Base-by-base conservation (phyloP, 257 asterid species). In the Lycium ferocissimum region DNA sequence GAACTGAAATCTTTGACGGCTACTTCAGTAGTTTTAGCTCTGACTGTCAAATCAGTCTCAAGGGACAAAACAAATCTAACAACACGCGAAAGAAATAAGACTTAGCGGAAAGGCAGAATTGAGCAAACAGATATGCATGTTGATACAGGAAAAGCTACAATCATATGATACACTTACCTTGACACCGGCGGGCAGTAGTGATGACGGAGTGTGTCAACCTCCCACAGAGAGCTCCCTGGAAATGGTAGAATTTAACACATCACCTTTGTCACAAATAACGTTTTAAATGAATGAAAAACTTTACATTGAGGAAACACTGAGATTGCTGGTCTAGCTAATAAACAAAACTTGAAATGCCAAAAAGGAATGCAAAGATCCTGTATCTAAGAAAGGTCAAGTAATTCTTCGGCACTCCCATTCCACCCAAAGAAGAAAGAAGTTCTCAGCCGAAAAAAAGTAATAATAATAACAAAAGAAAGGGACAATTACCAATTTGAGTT, bases 191-290 rank as follows among this genome's bases (percentile, higher is more conserved):
- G 95, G 86, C 96, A 92, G 85, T 93, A 95, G 91, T 97, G 98
- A 85, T 92, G 91, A 75, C 90, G 94, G 53, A 97, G 95, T 58
- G 97, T 94, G 84, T 95, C 97, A 20, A 97, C 90, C 90, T 97
- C 99, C 99, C 98, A 95, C 62, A 95, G 91, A 61, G 98, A 96
- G 90, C 98, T 96, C 85, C 97, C 98, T 95, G 98, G 45, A 80
- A 89, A 76, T 73, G 72, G 80, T 87, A 70, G 69, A 69, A 66
- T 20, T 82, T 47, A 84, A 71, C 61, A 88, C 38, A 57, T 59
- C 54, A 56, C 12, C 1, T 14, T 69, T 9, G 22, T 6, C n/a
- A 26, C 73, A 33, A 73, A 56, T 40, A n/a, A 35, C 7, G 26
- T 40, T 70, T 40, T 69, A 20, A 54, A 65, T 51, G n/a, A 75